A percentile compares a stretch with the other conserved stretches of the same genome.
Evolutionary conservation across 106 monocot species (phyloP).

Genomic region (Allium fistulosum): DNA sequence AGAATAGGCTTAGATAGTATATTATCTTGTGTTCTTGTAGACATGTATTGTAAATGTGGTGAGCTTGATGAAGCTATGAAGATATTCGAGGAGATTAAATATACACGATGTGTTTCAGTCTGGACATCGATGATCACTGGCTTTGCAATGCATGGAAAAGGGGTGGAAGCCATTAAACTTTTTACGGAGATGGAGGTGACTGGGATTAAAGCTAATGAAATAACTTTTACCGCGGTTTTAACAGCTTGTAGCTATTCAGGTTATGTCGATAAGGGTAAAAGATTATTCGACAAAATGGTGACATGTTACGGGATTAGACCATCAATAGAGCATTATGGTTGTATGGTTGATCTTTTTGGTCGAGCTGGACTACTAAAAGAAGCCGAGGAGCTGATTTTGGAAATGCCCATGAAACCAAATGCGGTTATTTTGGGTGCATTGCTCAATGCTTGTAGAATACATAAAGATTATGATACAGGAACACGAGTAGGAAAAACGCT

Average conservation of each 20-base stretch:
- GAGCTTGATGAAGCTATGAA: conserved; percentile 23
- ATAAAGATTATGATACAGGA: conserved; percentile 5
- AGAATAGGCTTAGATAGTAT: conserved; percentile 26
- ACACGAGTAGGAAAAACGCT: conserved; percentile 3
- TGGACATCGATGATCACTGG: conserved; percentile 65
- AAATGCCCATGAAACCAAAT: conserved; percentile 9
- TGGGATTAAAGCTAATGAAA: conserved; percentile 34
- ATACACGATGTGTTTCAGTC: conserved; percentile 26
- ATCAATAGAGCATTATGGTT: conserved; percentile 71
- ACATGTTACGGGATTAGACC: conserved; percentile 25
- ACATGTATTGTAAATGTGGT: conserved; percentile 81
- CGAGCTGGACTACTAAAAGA: conserved; percentile 51
- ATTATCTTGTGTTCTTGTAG: conserved; percentile 44
- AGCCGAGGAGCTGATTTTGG: conserved; percentile 16
- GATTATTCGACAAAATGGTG: conserved; percentile 31
- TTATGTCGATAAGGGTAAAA: conserved; percentile 38
- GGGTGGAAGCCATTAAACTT: conserved; percentile 41
- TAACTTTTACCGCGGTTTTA: conserved; percentile 65
- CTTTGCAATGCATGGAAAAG: conserved; percentile 49
- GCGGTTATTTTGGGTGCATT: conserved; percentile 5
- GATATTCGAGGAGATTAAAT: conserved; percentile 40
- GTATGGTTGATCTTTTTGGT: conserved; percentile 71
- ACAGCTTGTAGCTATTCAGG: conserved; percentile 74
- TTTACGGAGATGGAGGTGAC: conserved; percentile 32
- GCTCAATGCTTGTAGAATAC: conserved; percentile 8